A percentile compares a stretch with the other conserved stretches of the same genome.
phyloP scores from a whole-genome alignment of 2,329 filamentous ascomycete genomes.

The Dothistroma pini region DNA sequence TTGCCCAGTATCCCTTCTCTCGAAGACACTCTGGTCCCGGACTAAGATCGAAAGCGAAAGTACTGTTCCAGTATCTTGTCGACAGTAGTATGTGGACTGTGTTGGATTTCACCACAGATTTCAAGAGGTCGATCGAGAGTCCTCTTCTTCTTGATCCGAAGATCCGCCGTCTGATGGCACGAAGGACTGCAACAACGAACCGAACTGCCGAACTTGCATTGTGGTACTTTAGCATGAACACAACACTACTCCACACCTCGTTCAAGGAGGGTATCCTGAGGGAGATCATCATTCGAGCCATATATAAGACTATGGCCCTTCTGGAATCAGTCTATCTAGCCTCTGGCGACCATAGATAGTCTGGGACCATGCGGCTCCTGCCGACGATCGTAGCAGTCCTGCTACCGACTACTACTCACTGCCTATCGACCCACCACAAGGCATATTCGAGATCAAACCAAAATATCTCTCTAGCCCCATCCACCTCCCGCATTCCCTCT shows the following conservation, averaged over 20 bases:
- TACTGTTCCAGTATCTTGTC: too few species aligned
- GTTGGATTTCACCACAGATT: too few species aligned
- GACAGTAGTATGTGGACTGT: too few species aligned
- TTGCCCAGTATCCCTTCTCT: too few species aligned
- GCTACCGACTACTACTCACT: not conserved
- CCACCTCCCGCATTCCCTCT: slow-evolving; percentile 19
- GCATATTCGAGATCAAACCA: not conserved
- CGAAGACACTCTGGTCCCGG: too few species aligned
- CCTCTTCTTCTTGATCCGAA: not conserved
- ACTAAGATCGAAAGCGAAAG: too few species aligned
- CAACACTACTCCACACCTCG: not conserved
- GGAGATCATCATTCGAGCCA: not conserved
- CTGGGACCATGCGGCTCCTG: not conserved
- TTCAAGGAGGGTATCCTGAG: not conserved
- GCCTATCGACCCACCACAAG: not conserved
- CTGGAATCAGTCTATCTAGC: not conserved
- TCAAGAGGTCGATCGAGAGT: too few species aligned
- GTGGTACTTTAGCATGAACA: not conserved
- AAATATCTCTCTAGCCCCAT: slow-evolving; percentile 8
- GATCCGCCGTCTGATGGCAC: not conserved
- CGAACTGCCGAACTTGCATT: not conserved
- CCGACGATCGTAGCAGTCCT: not conserved
- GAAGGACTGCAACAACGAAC: not conserved
- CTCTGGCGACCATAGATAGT: not conserved
- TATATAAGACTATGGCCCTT: not conserved